Conservation (phyloP, 345 rosid species). For the Pugionium cornutum region DNA sequence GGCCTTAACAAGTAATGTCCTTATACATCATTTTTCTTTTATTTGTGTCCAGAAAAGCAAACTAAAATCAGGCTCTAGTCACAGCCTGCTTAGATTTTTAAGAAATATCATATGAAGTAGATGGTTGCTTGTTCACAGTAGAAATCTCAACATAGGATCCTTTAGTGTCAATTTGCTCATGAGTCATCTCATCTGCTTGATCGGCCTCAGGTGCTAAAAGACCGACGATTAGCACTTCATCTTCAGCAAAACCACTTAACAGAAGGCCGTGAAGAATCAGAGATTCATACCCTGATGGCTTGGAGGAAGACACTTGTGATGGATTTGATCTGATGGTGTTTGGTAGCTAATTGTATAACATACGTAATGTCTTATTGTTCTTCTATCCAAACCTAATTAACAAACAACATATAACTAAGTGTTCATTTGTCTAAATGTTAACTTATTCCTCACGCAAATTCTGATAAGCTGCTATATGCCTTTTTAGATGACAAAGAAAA, state of each 20-base stretch:
- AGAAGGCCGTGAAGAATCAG: constrained; percentile 25
- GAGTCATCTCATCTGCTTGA: constrained; percentile 1
- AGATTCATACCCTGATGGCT: neutral
- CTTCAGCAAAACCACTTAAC: constrained; percentile 34
- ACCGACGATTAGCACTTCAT: constrained; percentile 30
- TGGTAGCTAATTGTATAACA: constrained; percentile 28
- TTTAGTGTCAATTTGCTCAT: neutral
- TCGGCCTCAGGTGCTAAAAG: constrained; percentile 32
- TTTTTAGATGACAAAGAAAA: no score
- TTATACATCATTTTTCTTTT: neutral
- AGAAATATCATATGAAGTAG: constrained; percentile 18
- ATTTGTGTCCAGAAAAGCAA: constrained; percentile 6
- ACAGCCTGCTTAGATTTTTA: neutral
- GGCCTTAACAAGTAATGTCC: constrained; percentile 51
- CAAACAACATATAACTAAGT: constrained; percentile 18
- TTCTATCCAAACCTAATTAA: constrained; percentile 11
- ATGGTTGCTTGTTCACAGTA: neutral
- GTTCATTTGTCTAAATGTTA: neutral
- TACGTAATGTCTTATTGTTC: constrained; percentile 14
- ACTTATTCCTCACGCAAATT: constrained; percentile 18
- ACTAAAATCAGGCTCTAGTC: constrained; percentile 1
- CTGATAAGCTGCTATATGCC: neutral
- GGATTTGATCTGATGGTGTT: constrained; percentile 25
- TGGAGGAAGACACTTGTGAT: constrained; percentile 19
- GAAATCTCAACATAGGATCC: neutral